Conservation (phyloP, 192 early-diverging fungal species). For the Coemansia sp. region DNA sequence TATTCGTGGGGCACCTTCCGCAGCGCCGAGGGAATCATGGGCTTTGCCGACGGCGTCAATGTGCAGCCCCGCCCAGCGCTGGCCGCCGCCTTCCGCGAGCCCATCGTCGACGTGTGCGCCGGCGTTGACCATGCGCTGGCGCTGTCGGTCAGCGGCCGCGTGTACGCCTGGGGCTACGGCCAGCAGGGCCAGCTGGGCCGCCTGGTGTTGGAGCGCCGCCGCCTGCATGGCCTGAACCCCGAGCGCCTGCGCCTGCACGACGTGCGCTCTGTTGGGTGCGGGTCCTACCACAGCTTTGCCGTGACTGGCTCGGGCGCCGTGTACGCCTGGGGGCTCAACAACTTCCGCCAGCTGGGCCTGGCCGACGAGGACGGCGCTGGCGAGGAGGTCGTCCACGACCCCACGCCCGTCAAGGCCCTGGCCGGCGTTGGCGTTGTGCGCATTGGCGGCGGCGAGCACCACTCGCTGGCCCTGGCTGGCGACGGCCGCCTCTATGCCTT, state of each 20-base stretch:
- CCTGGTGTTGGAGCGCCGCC: conserved; percentile 70
- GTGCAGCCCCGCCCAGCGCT: conserved; percentile 63
- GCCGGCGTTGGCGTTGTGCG: conserved; percentile 46
- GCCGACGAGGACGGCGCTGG: conserved; percentile 39
- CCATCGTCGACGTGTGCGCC: conserved; percentile 73
- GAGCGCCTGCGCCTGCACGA: conserved; percentile 57
- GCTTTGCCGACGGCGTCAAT: conserved; percentile 66
- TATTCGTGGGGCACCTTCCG: conserved; percentile 89
- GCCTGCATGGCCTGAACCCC: conserved; percentile 61
- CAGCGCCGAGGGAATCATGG: conserved; percentile 81
- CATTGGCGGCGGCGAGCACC: conserved; percentile 85
- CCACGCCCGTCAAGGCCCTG: conserved; percentile 58
- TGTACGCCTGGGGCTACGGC: conserved; percentile 89
- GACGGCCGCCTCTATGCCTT: conserved; percentile 78
- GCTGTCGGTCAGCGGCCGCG: conserved; percentile 65
- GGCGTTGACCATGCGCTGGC: conserved; percentile 88
- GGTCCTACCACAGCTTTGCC: conserved; percentile 83
- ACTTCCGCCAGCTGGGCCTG: conserved; percentile 83
- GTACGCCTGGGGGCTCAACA: conserved; percentile 88
- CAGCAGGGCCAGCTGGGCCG: conserved; percentile 90
- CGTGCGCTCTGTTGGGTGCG: conserved; percentile 69
- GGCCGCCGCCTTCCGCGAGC: conserved; percentile 60
- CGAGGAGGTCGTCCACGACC: conserved; percentile 56
- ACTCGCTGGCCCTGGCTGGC: conserved; percentile 72
- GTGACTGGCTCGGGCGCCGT: conserved; percentile 66